Evolutionary conservation across 805 yeast species (phyloP), one percentile per base, ranked within the genome.

Genomic region (Kregervanrija fluxuum): DNA sequence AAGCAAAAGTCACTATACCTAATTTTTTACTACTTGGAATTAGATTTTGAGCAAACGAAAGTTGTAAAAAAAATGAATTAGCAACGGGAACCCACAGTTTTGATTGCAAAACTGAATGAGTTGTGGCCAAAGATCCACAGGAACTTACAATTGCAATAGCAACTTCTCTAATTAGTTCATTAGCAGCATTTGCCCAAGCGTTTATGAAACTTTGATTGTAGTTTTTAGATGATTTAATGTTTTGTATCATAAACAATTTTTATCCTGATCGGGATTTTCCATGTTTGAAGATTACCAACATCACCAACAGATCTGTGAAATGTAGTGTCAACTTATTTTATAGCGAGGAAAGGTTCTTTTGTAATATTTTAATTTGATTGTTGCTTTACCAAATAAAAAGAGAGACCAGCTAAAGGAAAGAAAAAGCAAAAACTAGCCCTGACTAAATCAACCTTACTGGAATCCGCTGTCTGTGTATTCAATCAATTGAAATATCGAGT

Each of bases 111-210:
- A 54, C 42, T 22, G 53, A 41, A 35, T 62, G 66, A n/a, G 58
- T 43, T 28, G 58, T 57, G 4, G 66, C 62, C 8, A 62, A 52
- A 47, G 62, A 64, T 12, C 66, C 67, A 50, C 67, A 64, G 2
- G 65, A 57, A 8, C 65, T 61, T 32, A 61, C 56, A 11, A 61
- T 49, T n/a, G 64, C 67, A 36, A 59, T 46, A 4, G 65, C 66
- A 9, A 66, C 68, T 34, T 56, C 53, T 1, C 49, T 52, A 5
- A 54, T 57, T 13, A 62, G 47, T 14, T 48, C 49, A 12, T 49
- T 38, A 22, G 58, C 54, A 5, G 60, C 61, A n/a, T 55, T 58
- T n/a, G 53, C 55, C 48, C 62, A 59, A 3, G 44, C 43, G 8
- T 60, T 53, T 1, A 61, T 34, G 8, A 22, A 22, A 44, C 54